Conservation (phyloP, 1,284 basidiomycete species). For the Schizophyllum commune region DNA sequence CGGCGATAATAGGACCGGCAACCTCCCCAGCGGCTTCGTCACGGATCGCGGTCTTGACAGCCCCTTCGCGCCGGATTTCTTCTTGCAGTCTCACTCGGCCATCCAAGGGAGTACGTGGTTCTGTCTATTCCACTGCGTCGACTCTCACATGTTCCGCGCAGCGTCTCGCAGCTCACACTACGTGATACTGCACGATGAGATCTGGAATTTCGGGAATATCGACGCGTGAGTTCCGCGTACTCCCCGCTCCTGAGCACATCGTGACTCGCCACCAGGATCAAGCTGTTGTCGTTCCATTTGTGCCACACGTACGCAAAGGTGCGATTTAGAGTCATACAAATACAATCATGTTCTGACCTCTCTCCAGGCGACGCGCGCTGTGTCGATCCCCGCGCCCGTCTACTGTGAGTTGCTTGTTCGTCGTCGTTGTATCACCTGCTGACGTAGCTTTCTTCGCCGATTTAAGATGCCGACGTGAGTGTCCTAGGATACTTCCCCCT, state of each 20-base stretch:
- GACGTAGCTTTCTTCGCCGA: not conserved
- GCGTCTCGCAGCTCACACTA: constrained; percentile 13
- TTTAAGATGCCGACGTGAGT: constrained; percentile 23
- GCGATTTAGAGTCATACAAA: not conserved
- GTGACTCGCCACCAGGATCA: constrained; percentile 9
- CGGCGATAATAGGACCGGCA: constrained; percentile 21
- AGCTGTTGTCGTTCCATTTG: constrained; percentile 17
- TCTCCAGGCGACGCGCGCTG: constrained; percentile 20
- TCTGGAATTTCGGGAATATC: not conserved
- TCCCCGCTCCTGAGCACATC: not conserved
- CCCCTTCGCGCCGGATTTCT: constrained; percentile 27
- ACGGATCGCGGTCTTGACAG: constrained; percentile 19
- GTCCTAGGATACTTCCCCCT: not conserved
- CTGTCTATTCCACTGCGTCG: not conserved
- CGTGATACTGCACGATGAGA: constrained; percentile 10
- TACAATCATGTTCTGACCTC: not conserved
- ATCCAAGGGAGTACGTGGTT: constrained; percentile 26
- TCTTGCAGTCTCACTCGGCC: constrained; percentile 29
- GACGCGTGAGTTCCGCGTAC: not conserved
- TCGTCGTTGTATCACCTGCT: not conserved
- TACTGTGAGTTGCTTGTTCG: constrained; percentile 23
- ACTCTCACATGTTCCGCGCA: not conserved
- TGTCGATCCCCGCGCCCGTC: constrained; percentile 30
- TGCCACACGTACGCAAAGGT: constrained; percentile 23
- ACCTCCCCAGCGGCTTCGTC: constrained; percentile 23